These are phyloP conservation scores for Suillus lakei DNA, from an alignment of 768 basidiomycete species.

Conservation along the genomic window DNA sequence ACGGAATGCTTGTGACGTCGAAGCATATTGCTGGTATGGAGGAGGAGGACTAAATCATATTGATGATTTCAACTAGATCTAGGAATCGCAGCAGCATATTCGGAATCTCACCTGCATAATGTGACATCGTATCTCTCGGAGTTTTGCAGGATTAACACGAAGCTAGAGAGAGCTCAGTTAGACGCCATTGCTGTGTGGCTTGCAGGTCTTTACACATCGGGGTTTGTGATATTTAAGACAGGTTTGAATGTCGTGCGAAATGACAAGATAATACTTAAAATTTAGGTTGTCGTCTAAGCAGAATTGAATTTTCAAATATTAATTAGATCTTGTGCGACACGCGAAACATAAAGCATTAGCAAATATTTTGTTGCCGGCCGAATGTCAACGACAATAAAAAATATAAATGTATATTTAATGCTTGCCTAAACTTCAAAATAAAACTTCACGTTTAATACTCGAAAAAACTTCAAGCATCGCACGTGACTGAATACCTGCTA, in stretches of 20 bases:
- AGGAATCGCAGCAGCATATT: not conserved
- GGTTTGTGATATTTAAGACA: no score
- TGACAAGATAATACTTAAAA: no score
- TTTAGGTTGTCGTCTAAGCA: no score
- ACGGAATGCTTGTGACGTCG: not conserved
- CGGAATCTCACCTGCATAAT: not conserved
- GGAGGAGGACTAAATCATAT: slow-evolving; percentile 4
- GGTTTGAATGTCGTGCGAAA: no score
- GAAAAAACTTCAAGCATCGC: not conserved
- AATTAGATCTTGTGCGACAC: not conserved
- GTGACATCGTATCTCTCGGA: slow-evolving; percentile 1
- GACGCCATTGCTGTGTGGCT: not conserved
- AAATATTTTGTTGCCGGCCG: not conserved
- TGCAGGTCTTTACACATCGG: no score
- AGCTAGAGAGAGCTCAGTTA: not conserved
- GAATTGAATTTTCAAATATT: no score
- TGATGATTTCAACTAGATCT: not conserved
- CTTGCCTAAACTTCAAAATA: not conserved
- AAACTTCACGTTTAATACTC: not conserved
- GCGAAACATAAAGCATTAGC: not conserved
- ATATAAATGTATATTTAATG: not conserved
- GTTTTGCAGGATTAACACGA: not conserved
- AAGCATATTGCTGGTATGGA: not conserved
- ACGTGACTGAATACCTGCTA: not conserved
- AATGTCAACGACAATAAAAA: not conserved